These are phyloP conservation scores for Debaryomyces coudertii DNA, from an alignment of 1,139 yeast genomes.

Conservation along the genomic window DNA sequence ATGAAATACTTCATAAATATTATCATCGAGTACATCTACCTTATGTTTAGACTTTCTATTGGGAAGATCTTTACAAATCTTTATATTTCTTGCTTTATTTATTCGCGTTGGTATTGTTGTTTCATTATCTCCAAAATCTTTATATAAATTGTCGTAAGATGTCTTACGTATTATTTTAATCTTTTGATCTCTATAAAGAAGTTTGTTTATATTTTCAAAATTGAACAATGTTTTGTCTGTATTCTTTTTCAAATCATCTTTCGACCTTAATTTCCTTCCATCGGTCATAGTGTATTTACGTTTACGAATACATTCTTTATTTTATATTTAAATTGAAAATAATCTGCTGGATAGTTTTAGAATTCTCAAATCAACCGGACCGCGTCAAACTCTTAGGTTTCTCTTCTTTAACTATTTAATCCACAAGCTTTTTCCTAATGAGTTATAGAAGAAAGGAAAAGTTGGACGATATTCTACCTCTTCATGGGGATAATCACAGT, in stretches of 20 bases:
- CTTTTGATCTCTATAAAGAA: constrained; percentile 27
- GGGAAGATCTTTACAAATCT: constrained; percentile 16
- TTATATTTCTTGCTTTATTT: constrained; percentile 13
- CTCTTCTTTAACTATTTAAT: neutral
- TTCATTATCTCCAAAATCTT: constrained; percentile 16
- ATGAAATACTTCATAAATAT: constrained; percentile 53
- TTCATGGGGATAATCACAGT: constrained; percentile 4
- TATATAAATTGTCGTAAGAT: constrained; percentile 15
- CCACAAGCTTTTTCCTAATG: constrained; percentile 12
- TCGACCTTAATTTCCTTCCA: constrained; percentile 18
- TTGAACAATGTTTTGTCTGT: constrained; percentile 26
- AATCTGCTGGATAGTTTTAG: neutral
- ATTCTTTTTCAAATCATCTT: constrained; percentile 10
- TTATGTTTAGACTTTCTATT: constrained; percentile 26
- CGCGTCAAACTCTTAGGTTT: neutral
- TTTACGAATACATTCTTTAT: constrained; percentile 1
- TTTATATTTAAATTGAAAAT: neutral
- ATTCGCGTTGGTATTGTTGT: constrained; percentile 12
- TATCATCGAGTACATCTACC: constrained; percentile 50
- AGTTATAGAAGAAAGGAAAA: constrained; percentile 22
- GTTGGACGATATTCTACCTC: constrained; percentile 12
- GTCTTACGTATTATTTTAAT: constrained; percentile 19
- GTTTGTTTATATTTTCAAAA: constrained; percentile 34
- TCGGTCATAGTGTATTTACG: constrained; percentile 8
- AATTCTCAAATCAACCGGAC: neutral